These are phyloP conservation scores for Penicillium cosmopolitanum DNA, from an alignment of 495 filamentous ascomycete species.

Conservation along the genomic window DNA sequence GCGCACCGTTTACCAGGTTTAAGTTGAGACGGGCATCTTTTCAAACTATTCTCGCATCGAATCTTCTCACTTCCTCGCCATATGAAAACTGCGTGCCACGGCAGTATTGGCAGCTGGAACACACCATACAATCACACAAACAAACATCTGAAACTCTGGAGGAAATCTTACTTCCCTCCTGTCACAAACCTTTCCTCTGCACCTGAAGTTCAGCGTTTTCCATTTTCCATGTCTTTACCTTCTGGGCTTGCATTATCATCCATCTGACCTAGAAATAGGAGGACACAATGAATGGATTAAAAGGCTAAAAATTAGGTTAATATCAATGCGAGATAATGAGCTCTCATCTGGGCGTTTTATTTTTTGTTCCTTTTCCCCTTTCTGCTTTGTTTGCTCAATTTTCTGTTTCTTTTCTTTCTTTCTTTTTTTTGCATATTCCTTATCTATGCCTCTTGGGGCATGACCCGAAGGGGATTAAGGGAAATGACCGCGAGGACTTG, in stretches of 20 bases:
- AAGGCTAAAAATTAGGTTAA: constrained; percentile 17
- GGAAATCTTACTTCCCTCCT: background rate
- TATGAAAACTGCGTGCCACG: constrained; percentile 2
- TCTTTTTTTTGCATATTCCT: background rate
- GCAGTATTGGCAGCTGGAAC: background rate
- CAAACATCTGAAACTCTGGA: background rate
- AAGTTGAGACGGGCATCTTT: constrained; percentile 8
- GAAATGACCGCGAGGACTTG: background rate
- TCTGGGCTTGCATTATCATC: constrained; percentile 7
- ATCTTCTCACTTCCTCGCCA: background rate
- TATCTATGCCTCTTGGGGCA: constrained; percentile 1
- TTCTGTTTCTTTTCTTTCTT: constrained; percentile 6
- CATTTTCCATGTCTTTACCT: constrained; percentile 5
- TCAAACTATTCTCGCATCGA: constrained; percentile 4
- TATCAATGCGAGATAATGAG: constrained; percentile 18
- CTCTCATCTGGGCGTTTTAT: constrained; percentile 21
- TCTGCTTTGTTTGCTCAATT: constrained; percentile 7
- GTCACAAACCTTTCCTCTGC: background rate
- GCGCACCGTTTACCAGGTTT: constrained; percentile 50
- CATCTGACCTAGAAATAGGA: constrained; percentile 24
- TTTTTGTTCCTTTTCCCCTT: constrained; percentile 15
- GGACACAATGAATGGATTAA: constrained; percentile 15
- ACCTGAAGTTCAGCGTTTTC: constrained; percentile 18
- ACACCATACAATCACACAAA: background rate
- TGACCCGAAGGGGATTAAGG: background rate